Conservation (phyloP, 78 protist genomes). For the Dictyostelium firmibasis region DNA sequence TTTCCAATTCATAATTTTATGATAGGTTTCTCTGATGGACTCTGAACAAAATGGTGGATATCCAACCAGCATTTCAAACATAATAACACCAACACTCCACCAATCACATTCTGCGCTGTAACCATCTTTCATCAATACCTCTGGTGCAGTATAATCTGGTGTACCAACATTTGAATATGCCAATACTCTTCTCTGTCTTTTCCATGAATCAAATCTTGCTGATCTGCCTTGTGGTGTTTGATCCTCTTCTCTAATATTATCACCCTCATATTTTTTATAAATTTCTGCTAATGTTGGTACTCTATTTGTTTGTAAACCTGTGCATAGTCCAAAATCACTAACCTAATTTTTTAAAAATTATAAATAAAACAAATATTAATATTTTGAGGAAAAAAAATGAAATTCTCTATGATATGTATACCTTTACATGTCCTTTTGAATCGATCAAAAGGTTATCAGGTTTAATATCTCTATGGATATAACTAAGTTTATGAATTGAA, state of each 20-base stretch:
- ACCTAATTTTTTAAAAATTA: conserved; percentile 59
- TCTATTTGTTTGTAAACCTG: conserved; percentile 82
- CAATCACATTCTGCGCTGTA: conserved; percentile 94
- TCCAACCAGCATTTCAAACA: conserved; percentile 90
- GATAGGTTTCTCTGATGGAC: conserved; percentile 81
- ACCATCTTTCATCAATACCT: conserved; percentile 90
- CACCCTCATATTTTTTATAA: conserved; percentile 68
- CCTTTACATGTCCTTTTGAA: conserved; percentile 72
- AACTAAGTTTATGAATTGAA: conserved; percentile 85
- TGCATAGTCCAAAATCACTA: conserved; percentile 94
- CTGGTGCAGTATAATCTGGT: conserved; percentile 96
- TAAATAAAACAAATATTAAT: conserved; percentile 40
- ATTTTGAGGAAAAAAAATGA: conserved; percentile 31
- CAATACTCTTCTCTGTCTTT: conserved; percentile 78
- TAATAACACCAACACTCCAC: conserved; percentile 95
- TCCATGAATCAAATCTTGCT: conserved; percentile 83
- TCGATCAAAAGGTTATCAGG: conserved; percentile 94
- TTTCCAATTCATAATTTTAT: conserved; percentile 82
- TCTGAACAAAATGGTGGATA: conserved; percentile 94
- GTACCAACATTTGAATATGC: conserved; percentile 93
- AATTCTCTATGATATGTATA: too few relatives aligned
- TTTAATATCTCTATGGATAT: conserved; percentile 88
- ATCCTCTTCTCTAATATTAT: conserved; percentile 59
- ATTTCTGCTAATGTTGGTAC: conserved; percentile 76
- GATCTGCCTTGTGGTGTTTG: conserved; percentile 9